These are phyloP conservation scores for Xylariaceae sp. DNA, from an alignment of 2,329 filamentous ascomycete genomes.

Conservation along the genomic window DNA sequence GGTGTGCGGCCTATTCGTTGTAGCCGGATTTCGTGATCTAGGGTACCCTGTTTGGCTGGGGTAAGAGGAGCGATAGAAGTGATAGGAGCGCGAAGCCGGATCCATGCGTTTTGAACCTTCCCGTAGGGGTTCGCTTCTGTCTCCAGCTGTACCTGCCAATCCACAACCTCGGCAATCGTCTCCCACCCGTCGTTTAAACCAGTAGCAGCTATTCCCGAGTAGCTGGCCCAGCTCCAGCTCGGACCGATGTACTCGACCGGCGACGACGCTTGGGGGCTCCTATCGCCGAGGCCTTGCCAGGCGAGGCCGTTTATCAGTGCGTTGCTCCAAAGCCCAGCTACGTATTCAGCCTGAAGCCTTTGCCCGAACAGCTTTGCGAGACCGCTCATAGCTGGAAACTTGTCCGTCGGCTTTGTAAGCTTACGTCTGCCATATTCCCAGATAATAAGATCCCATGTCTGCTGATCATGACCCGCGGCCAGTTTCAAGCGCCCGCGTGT, in stretches of 20 bases:
- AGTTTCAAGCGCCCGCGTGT: too few relatives aligned
- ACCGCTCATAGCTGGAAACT: conserved; percentile 27
- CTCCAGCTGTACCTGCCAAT: conserved; percentile 23
- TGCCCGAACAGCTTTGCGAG: conserved; percentile 21
- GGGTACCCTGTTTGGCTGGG: neutral
- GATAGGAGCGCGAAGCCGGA: conserved; percentile 23
- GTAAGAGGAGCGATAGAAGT: conserved; percentile 2
- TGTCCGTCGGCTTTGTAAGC: conserved; percentile 23
- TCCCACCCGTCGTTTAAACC: neutral
- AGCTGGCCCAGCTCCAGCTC: conserved; percentile 32
- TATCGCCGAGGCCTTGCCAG: conserved; percentile 19
- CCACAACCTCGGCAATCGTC: conserved; percentile 12
- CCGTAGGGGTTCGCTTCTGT: conserved; percentile 24
- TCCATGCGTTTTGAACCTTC: conserved; percentile 24
- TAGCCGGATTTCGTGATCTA: neutral
- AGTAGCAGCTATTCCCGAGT: conserved; percentile 16
- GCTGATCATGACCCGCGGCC: too few relatives aligned
- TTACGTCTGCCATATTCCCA: conserved; percentile 18
- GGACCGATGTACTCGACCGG: conserved; percentile 22
- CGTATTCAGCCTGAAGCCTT: conserved; percentile 17
- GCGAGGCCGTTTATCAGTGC: conserved; percentile 19
- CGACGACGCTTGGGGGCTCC: neutral
- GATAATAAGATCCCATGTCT: neutral
- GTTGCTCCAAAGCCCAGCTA: conserved; percentile 28
- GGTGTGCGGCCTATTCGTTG: neutral